Evolutionary conservation across 495 filamentous ascomycete species (phyloP).

Genomic region (Amorphotheca resinae): DNA sequence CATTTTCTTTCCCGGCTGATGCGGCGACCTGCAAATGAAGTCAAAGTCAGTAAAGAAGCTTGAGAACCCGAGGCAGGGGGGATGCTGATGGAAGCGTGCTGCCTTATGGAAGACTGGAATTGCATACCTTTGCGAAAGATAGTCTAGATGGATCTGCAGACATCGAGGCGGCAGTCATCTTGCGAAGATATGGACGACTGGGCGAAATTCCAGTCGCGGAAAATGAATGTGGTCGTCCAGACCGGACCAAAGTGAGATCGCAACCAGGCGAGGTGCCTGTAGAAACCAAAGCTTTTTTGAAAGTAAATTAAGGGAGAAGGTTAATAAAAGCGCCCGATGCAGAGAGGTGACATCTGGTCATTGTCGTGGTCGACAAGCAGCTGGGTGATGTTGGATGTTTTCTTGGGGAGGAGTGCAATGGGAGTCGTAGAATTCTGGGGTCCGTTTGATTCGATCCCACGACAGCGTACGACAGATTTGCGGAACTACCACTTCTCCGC

Average conservation of each 20-base stretch:
- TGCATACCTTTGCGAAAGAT: constrained; percentile 47
- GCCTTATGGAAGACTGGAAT: not conserved
- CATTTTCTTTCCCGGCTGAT: constrained; percentile 35
- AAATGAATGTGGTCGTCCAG: constrained; percentile 19
- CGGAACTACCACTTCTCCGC: not conserved
- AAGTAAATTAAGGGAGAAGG: constrained; percentile 20
- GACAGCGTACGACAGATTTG: constrained; percentile 1
- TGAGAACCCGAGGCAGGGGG: constrained; percentile 1
- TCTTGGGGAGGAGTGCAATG: not conserved
- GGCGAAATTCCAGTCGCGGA: constrained; percentile 1
- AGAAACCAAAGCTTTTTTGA: constrained; percentile 12
- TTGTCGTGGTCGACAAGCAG: constrained; percentile 20
- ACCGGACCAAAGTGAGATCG: constrained; percentile 16
- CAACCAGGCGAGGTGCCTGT: constrained; percentile 16
- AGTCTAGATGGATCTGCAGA: constrained; percentile 32
- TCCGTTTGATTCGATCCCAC: constrained; percentile 7
- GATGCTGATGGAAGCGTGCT: not conserved
- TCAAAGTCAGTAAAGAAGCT: constrained; percentile 3
- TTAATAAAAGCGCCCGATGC: constrained; percentile 22
- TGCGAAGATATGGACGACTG: constrained; percentile 6
- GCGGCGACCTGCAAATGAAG: constrained; percentile 36
- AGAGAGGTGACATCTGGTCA: constrained; percentile 23
- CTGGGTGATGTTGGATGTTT: constrained; percentile 2
- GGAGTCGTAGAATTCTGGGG: constrained; percentile 2
- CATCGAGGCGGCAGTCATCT: constrained; percentile 30